phyloP scores from a whole-genome alignment of 345 rosid species.

The Toxicodendron radicans region DNA sequence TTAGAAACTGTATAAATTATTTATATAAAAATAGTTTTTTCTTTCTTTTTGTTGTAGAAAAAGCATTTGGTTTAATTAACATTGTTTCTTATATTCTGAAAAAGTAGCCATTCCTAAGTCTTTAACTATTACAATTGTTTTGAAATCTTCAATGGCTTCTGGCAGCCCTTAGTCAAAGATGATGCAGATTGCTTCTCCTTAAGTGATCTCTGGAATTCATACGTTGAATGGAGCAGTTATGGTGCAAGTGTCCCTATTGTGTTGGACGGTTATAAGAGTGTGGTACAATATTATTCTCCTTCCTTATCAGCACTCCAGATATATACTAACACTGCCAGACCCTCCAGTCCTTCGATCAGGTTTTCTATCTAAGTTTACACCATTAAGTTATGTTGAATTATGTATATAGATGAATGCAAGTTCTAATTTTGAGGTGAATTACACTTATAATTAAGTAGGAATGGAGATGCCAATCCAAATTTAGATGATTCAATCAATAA shows the following conservation, averaged over 20 bases:
- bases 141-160: conserved; percentile 14
- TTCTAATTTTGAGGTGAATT: not conserved
- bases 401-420: not conserved
- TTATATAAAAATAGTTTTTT: too few relatives aligned
- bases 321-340: conserved; percentile 35
- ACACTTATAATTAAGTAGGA: not conserved
- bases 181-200: conserved; percentile 42
- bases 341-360: conserved; percentile 41
- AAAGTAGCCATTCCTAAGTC: not conserved
- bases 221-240: conserved; percentile 60
- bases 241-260: conserved; percentile 54
- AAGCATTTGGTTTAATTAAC: too few relatives aligned
- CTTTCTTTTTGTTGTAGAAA: too few relatives aligned
- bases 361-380: not conserved
- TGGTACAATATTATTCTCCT: conserved; percentile 59
- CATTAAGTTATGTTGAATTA: not conserved
- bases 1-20: too few relatives aligned
- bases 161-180: conserved; percentile 54
- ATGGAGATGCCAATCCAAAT: not conserved
- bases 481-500: conserved; percentile 26
- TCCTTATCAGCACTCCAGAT: conserved; percentile 58
- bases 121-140: not conserved
- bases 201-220: conserved; percentile 51
- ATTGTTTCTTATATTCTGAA: not conserved
- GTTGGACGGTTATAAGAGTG: conserved; percentile 38